Evolutionary conservation across 2,329 filamentous ascomycete species (phyloP).

Genomic region (Lecanicillium sp.): DNA sequence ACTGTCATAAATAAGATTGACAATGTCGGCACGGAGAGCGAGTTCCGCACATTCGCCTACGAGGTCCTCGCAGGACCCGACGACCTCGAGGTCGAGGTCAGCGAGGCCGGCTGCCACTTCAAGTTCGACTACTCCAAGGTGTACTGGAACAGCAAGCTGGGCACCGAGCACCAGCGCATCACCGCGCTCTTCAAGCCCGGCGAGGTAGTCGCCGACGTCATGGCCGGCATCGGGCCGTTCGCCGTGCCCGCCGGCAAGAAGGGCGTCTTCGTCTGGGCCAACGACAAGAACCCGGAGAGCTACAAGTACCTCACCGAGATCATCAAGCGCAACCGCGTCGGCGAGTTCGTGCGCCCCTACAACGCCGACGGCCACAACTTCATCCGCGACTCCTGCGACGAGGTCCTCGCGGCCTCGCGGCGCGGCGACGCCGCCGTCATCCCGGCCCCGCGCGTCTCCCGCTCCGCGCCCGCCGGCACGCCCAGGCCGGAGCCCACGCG

Average conservation of each 20-base stretch:
- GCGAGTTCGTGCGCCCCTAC: constrained; percentile 67
- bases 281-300: constrained; percentile 92
- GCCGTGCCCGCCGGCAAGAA: constrained; percentile 87
- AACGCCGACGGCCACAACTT: constrained; percentile 79
- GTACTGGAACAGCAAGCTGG: constrained; percentile 94
- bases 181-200: constrained; percentile 71
- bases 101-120: constrained; percentile 81
- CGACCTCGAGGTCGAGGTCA: constrained; percentile 76
- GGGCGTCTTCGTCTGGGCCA: constrained; percentile 89
- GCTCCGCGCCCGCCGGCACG: constrained; percentile 27
- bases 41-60: constrained; percentile 88
- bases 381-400: constrained; percentile 63
- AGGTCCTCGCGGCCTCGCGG: constrained; percentile 46
- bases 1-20: constrained; percentile 97
- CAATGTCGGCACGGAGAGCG: constrained; percentile 76
- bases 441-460: constrained; percentile 33
- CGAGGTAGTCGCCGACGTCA: constrained; percentile 90
- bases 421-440: constrained; percentile 50
- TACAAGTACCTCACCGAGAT: constrained; percentile 66
- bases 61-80: constrained; percentile 79
- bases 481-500: constrained; percentile 31
- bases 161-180: constrained; percentile 80
- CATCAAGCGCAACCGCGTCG: constrained; percentile 71
- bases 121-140: constrained; percentile 92
- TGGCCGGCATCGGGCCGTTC: constrained; percentile 96